Evolutionary conservation across 169 alveolate genomes (phyloP).

Genomic region (Eimeria acervulina): DNA sequence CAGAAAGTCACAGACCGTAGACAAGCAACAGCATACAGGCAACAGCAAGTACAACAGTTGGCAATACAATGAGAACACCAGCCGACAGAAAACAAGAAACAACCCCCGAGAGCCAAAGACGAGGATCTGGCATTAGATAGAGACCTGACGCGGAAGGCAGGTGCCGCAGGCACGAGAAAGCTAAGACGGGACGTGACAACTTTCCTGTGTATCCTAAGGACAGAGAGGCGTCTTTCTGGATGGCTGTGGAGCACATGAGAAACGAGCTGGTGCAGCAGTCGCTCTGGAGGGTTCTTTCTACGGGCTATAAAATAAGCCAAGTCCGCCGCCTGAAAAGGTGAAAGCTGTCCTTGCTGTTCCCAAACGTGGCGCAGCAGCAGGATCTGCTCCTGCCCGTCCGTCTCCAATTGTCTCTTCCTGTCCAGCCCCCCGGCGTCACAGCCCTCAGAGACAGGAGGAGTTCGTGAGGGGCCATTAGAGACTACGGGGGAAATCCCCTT

Average conservation of each 20-base stretch:
- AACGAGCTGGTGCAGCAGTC: slow-evolving; percentile 65
- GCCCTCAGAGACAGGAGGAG: neutral
- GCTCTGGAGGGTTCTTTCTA: slow-evolving; percentile 41
- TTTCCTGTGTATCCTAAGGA: slow-evolving; percentile 63
- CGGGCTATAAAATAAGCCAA: slow-evolving; percentile 58
- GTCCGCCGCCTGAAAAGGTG: slow-evolving; percentile 30
- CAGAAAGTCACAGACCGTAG: neutral
- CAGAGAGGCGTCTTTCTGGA: slow-evolving; percentile 45
- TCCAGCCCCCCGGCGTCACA: slow-evolving; percentile 1
- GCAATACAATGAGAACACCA: neutral
- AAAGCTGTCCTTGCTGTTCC: slow-evolving; percentile 54
- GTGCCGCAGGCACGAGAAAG: neutral
- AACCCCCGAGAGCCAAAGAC: neutral
- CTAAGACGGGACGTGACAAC: neutral
- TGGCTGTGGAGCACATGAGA: slow-evolving; percentile 15
- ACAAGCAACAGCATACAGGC: neutral
- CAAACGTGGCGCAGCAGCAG: slow-evolving; percentile 62
- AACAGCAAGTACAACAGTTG: neutral
- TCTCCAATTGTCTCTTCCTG: neutral
- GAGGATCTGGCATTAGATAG: neutral
- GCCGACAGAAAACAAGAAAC: neutral
- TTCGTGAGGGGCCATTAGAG: neutral
- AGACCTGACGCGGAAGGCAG: neutral
- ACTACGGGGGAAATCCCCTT: neutral
- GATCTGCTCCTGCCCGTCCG: neutral